Percentiles rank a stretch among this genome's conserved stretches.
Conservation (phyloP, 1,284 basidiomycete species). For the Coniferiporia weirii region DNA sequence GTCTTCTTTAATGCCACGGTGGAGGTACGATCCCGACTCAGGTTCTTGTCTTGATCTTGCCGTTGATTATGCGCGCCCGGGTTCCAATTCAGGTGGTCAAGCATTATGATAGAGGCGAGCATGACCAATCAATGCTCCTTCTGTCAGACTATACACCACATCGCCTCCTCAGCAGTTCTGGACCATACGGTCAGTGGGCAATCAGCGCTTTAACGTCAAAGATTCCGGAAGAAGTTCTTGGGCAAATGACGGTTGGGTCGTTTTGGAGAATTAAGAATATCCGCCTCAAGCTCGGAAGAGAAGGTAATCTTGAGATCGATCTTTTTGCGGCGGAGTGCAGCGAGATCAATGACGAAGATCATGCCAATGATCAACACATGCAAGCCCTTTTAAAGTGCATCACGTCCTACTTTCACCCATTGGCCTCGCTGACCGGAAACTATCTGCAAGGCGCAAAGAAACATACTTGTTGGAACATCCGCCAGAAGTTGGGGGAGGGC, state of each 20-base stretch:
- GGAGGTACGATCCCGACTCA: conserved; percentile 9
- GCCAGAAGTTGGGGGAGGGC: not conserved
- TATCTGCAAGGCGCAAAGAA: conserved; percentile 46
- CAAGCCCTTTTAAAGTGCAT: conserved; percentile 50
- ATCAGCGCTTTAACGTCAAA: not conserved
- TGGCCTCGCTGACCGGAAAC: not conserved
- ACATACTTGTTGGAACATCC: conserved; percentile 1
- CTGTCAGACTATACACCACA: conserved; percentile 17
- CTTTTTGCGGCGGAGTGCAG: conserved; percentile 8
- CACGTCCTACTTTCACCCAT: not conserved
- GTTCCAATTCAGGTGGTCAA: conserved; percentile 2
- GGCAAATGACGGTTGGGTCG: conserved; percentile 6
- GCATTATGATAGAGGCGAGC: conserved; percentile 1
- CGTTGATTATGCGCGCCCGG: not conserved
- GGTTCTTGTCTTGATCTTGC: not conserved
- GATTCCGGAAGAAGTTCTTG: conserved; percentile 3
- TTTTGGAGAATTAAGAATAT: conserved; percentile 15
- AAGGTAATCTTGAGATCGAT: conserved; percentile 11
- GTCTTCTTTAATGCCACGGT: conserved; percentile 17
- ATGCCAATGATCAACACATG: conserved; percentile 37
- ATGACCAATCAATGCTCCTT: conserved; percentile 7
- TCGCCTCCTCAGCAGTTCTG: not conserved
- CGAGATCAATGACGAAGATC: conserved; percentile 33
- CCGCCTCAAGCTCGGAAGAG: conserved; percentile 10
- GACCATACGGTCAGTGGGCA: conserved; percentile 14